A percentile compares a stretch with the other conserved stretches of the same genome.
Evolutionary conservation across 2,329 filamentous ascomycete genomes (phyloP).

Genomic region (Lomentospora prolificans): DNA sequence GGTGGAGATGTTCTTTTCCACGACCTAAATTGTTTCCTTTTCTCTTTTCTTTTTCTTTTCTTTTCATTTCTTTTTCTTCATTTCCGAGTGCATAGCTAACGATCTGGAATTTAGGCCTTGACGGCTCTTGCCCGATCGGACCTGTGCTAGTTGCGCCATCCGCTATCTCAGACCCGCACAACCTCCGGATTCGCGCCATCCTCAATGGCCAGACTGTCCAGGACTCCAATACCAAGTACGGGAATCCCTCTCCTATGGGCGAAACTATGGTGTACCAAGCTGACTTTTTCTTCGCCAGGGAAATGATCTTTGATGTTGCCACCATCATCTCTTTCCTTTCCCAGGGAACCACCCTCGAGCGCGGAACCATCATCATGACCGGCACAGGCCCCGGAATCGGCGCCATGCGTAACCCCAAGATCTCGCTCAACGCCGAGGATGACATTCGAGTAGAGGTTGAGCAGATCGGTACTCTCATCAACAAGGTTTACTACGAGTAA

Average conservation of each 20-base stretch:
- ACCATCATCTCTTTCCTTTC: slow-evolving; percentile 51
- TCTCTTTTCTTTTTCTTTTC: background rate
- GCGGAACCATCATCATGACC: slow-evolving; percentile 57
- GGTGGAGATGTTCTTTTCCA: too few species aligned
- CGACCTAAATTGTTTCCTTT: background rate
- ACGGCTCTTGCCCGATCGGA: slow-evolving; percentile 65
- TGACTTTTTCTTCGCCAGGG: slow-evolving; percentile 4
- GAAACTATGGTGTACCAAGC: background rate
- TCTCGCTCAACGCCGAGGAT: slow-evolving; percentile 25
- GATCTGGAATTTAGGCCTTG: slow-evolving; percentile 37
- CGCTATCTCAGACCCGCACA: slow-evolving; percentile 47
- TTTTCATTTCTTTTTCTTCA: background rate
- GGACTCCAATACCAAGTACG: slow-evolving; percentile 41
- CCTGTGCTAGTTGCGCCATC: slow-evolving; percentile 56
- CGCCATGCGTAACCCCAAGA: slow-evolving; percentile 27
- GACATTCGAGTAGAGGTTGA: slow-evolving; percentile 28
- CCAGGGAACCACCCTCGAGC: slow-evolving; percentile 51
- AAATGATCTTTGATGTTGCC: slow-evolving; percentile 51
- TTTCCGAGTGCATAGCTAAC: background rate
- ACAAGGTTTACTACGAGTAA: slow-evolving; percentile 26
- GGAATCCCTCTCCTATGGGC: too few species aligned
- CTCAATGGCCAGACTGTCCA: slow-evolving; percentile 51
- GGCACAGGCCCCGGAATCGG: slow-evolving; percentile 43
- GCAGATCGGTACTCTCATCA: slow-evolving; percentile 25
- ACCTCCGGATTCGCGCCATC: slow-evolving; percentile 44